Evolutionary conservation across 179 eudicot genomes (phyloP), one percentile per base, ranked within the genome.

Genomic region (Spinacia oleracea): DNA sequence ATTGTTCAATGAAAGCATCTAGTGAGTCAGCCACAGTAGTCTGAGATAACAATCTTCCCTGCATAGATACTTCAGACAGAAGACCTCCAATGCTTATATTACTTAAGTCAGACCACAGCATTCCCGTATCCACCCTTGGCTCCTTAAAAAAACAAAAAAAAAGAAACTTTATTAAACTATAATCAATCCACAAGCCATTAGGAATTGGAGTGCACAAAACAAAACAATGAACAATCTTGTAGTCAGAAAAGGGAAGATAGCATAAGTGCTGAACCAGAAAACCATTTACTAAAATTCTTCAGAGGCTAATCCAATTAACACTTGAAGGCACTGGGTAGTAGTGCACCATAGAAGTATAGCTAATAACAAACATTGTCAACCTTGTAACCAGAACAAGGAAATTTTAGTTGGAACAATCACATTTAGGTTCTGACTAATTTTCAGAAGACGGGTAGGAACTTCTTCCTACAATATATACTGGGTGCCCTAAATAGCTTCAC

Each of bases 11-110:
- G 60, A 81, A 81, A 35, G 86, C 84, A 79, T 86, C 88, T 29
- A 86, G 64, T 62, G 88, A 81, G 63, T 84, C 86, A 21, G 73
- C 25, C 21, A 63, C 25, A 42, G 31, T 62, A 62, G 82, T 75
- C 70, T 72, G 83, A 46, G 66, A 75, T 75, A 80, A 29, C 77
- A 71, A 72, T 83, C 83, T 88, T 50, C 86, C 90, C 83, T 72
- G 89, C 81, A 90, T 50, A 12, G 98, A 93, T 82, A 86, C 91
- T 86, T 93, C 96, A 72, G 94, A 90, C 31, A 94, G 84, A 74
- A 91, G 85, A 60, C 93, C 97, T 58, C 98, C 98, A 75, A 94
- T 86, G 86, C 97, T 94, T 81, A 92, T 81, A 72, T 86, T 81
- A 73, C 81, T 82, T 73, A 86, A 68, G 90, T 91, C 88, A 88